Percentiles rank a stretch among this genome's conserved stretches.
phyloP scores from a whole-genome alignment of 2,329 filamentous ascomycete species.

The Helminthosporium solani region DNA sequence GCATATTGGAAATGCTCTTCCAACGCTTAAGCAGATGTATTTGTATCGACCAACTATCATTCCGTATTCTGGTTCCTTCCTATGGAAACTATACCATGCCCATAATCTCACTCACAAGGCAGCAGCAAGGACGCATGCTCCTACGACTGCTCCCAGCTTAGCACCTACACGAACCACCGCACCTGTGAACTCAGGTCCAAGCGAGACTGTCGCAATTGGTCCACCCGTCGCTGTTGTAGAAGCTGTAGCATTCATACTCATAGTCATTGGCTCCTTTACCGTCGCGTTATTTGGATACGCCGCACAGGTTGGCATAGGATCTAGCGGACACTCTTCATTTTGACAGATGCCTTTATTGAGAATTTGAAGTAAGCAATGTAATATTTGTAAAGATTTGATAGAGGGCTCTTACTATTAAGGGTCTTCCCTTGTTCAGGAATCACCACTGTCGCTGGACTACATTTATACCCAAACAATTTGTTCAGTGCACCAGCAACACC shows the following conservation, averaged over 20 bases:
- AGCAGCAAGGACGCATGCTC: neutral
- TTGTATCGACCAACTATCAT: no score
- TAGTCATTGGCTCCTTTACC: conserved; percentile 7
- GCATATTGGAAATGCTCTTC: no score
- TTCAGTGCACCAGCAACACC: conserved; percentile 53
- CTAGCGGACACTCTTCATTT: conserved; percentile 51
- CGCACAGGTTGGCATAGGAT: conserved; percentile 49
- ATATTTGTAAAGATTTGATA: no score
- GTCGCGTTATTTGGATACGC: conserved; percentile 38
- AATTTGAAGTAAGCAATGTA: no score
- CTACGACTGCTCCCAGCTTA: neutral
- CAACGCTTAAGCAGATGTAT: no score
- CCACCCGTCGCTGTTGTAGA: neutral
- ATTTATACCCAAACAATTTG: conserved; percentile 55
- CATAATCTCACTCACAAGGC: neutral
- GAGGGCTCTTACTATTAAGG: conserved; percentile 46
- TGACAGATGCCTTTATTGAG: conserved; percentile 51
- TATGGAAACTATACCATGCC: no score
- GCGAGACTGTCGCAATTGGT: neutral
- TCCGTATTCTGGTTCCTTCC: no score
- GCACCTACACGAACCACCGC: neutral
- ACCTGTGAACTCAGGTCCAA: neutral
- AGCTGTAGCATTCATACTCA: neutral
- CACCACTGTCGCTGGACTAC: conserved; percentile 49
- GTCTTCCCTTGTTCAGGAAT: conserved; percentile 49